phyloP scores from a whole-genome alignment of 495 filamentous ascomycete genomes.

The Opeltia flavorubescens region DNA sequence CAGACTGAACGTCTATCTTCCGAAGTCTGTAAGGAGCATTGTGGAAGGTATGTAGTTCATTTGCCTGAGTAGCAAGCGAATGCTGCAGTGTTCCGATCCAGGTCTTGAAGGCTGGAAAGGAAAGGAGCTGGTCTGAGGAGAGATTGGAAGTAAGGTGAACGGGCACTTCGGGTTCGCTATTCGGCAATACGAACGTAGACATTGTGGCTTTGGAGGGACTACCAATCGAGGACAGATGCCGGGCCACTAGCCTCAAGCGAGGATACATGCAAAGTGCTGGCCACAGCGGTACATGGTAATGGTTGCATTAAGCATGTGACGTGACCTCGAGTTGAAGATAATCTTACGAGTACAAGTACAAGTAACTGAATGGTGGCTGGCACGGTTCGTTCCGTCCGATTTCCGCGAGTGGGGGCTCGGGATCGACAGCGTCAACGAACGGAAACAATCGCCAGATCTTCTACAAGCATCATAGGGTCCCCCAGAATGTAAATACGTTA shows the following conservation, averaged over 20 bases:
- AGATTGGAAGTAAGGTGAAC: conserved; percentile 47
- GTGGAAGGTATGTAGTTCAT: conserved; percentile 55
- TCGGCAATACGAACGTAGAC: conserved; percentile 35
- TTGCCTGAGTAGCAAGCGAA: conserved; percentile 48
- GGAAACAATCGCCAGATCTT: no score
- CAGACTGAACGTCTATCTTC: conserved; percentile 56
- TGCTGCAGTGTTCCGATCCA: conserved; percentile 58
- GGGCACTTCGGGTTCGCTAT: conserved; percentile 25
- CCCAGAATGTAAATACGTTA: no score
- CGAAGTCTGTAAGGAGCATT: conserved; percentile 53
- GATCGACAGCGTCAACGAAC: conserved; percentile 1
- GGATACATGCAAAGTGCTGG: conserved; percentile 12
- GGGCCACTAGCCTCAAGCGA: conserved; percentile 9
- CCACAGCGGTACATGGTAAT: no score
- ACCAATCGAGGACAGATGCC: not conserved
- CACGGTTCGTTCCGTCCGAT: no score
- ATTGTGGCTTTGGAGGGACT: conserved; percentile 10
- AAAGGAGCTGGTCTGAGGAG: conserved; percentile 45
- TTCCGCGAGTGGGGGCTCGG: not conserved
- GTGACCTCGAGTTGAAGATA: no score
- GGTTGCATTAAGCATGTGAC: no score
- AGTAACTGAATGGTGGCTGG: no score
- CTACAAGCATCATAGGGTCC: no score
- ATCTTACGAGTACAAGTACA: no score
- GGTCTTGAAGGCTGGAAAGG: conserved; percentile 55